A percentile compares a stretch with the other conserved stretches of the same genome.
Conservation (phyloP, 495 filamentous ascomycete genomes). For the Viridothelium virens region DNA sequence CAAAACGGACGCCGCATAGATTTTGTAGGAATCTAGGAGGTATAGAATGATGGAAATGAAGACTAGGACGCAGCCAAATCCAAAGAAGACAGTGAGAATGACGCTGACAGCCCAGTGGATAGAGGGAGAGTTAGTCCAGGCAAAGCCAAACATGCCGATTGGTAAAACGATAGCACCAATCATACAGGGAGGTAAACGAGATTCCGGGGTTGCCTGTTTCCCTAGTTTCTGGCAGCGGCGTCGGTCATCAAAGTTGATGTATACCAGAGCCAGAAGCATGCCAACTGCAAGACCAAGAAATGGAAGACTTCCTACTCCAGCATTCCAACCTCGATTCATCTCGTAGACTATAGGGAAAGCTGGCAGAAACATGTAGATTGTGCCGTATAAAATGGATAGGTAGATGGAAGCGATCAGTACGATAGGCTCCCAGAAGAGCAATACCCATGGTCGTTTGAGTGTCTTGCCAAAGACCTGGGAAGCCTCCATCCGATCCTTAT, state of each 20-base stretch:
- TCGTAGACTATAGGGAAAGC: conserved; percentile 30
- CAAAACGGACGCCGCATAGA: conserved; percentile 39
- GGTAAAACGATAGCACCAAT: conserved; percentile 38
- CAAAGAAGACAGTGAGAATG: conserved; percentile 30
- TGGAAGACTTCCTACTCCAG: conserved; percentile 39
- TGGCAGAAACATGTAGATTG: conserved; percentile 31
- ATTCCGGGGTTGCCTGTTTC: conserved; percentile 34
- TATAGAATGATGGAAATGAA: conserved; percentile 48
- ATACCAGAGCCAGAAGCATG: conserved; percentile 38
- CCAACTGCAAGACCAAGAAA: conserved; percentile 44
- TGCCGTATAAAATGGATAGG: conserved; percentile 35
- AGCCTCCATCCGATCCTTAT: conserved; percentile 46
- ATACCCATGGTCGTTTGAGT: conserved; percentile 41
- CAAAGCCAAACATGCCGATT: conserved; percentile 43
- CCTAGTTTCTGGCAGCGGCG: conserved; percentile 35
- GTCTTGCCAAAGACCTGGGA: conserved; percentile 22
- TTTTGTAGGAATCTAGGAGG: conserved; percentile 26
- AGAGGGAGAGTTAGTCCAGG: conserved; percentile 36
- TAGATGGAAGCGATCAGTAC: conserved; percentile 43
- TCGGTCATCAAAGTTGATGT: conserved; percentile 33
- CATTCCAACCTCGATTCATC: conserved; percentile 28
- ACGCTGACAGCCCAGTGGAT: conserved; percentile 47
- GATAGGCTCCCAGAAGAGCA: conserved; percentile 54
- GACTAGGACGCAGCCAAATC: conserved; percentile 26
- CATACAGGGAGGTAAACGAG: conserved; percentile 37